Conservation (phyloP, 2,329 filamentous ascomycete species). For the Hymenoscyphus albidus region DNA sequence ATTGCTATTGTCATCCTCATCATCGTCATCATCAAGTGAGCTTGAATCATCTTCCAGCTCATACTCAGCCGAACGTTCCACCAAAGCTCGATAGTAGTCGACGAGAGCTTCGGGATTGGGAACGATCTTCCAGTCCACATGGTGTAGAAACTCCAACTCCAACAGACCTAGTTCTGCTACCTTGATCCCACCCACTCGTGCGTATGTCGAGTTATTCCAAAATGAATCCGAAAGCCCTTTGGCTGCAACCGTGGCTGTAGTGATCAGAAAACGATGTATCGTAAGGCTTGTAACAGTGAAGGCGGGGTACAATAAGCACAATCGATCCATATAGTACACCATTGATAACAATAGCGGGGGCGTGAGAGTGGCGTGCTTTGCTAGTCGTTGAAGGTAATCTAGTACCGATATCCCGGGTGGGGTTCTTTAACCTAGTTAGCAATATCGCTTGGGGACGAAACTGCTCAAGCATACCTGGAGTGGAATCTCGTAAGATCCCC, state of each 20-base stretch:
- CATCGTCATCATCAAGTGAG: slow-evolving; percentile 14
- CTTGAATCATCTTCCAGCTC: slow-evolving; percentile 42
- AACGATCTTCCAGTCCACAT: slow-evolving; percentile 95
- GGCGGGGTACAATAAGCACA: slow-evolving; percentile 86
- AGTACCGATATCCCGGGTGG: slow-evolving; percentile 90
- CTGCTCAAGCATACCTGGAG: slow-evolving; percentile 64
- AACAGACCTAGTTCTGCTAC: slow-evolving; percentile 84
- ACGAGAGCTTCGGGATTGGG: slow-evolving; percentile 90
- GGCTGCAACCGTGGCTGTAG: slow-evolving; percentile 88
- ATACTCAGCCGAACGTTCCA: slow-evolving; percentile 62
- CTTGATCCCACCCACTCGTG: slow-evolving; percentile 87
- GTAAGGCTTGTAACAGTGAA: slow-evolving; percentile 97
- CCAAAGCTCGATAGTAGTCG: slow-evolving; percentile 86
- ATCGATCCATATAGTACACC: slow-evolving; percentile 97
- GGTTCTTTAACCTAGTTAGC: slow-evolving; percentile 33
- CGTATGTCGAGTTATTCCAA: slow-evolving; percentile 97
- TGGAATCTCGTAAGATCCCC: slow-evolving; percentile 92
- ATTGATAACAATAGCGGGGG: slow-evolving; percentile 94
- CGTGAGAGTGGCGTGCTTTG: slow-evolving; percentile 88
- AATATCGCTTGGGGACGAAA: neutral
- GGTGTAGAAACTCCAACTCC: slow-evolving; percentile 88
- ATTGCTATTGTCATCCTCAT: slow-evolving; percentile 31
- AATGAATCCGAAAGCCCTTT: slow-evolving; percentile 96
- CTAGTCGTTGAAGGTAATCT: slow-evolving; percentile 89
- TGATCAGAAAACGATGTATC: slow-evolving; percentile 95